Evolutionary conservation across 345 rosid species (phyloP), one percentile per base, ranked within the genome.

Genomic region (Hypericum androsaemum): DNA sequence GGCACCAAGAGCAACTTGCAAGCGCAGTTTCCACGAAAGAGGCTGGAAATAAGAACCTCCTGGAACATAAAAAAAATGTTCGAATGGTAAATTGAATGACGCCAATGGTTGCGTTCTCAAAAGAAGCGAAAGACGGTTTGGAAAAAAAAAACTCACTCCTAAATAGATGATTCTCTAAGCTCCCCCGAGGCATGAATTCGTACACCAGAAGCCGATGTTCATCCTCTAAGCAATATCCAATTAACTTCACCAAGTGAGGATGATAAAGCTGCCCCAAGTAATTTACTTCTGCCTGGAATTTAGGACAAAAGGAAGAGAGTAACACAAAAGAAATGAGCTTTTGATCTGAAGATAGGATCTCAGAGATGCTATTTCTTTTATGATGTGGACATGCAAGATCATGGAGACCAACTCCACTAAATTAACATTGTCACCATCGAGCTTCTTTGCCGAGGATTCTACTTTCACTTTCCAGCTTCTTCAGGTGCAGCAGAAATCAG

Each of bases 171-270:
- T 92, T 76, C 54, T 92, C 98, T 75, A 92, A 71, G 79, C 98
- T 92, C 46, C 98, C 96, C 47, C 77, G 80, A 10, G 83, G 79
- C 98, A 92, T 83, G 61, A 88, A 92, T 75, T 92, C 96, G 16
- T 92, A 92, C 12, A 88, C 94, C 62, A 92, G 77, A 46, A 92
- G 89, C 52, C 96, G 69, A 57, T 92, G 98, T 37, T 84, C 95
- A 71, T 84, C 95, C 71, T 92, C 98, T 59, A 88, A 71, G 76
- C 98, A 88, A 57, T 79, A 92, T 52, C 98, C 98, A 43, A 84
- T 62, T 73, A 92, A 52, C 70, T 78, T 81, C 63, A 88, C 98
- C 13, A 92, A 76, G 73, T 92, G 80, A 8, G 94, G 89, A 58
- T 92, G 95, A 63, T 66, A 70, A 41, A 92, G 73, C 71, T 79